Evolutionary conservation across 129 eudicot genomes (phyloP).

Genomic region (Sambucus nigra): DNA sequence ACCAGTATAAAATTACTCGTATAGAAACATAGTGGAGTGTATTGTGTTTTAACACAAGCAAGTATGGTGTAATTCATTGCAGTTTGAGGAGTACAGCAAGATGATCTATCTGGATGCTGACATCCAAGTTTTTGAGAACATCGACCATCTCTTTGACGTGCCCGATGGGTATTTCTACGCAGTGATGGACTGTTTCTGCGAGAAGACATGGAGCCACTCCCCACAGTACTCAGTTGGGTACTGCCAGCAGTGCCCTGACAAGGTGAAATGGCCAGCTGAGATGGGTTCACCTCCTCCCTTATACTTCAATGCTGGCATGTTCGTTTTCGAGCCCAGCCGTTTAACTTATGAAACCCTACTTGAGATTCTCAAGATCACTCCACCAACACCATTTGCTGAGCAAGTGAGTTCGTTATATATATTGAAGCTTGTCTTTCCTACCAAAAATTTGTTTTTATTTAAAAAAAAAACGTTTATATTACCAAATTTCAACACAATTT

Average conservation of each 20-base stretch:
- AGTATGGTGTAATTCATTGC: not conserved
- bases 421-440: too few species aligned
- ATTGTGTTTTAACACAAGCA: not conserved
- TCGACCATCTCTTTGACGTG: conserved; percentile 8
- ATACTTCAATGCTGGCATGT: conserved; percentile 13
- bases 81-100: conserved; percentile 16
- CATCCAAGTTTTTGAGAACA: conserved; percentile 8
- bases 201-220: conserved; percentile 1
- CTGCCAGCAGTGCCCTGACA: conserved; percentile 10
- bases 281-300: conserved; percentile 5
- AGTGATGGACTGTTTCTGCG: conserved; percentile 9
- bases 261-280: conserved; percentile 6
- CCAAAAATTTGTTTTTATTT: too few species aligned
- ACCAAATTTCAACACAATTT: too few species aligned
- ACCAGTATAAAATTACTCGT: not conserved
- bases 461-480: too few species aligned
- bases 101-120: conserved; percentile 12
- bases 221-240: conserved; percentile 6
- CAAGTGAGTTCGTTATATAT: too few species aligned
- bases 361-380: conserved; percentile 5
- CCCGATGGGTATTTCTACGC: conserved; percentile 2
- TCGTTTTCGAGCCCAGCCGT: conserved; percentile 5
- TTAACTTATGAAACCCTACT: conserved; percentile 4
- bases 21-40: not conserved
- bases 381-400: conserved; percentile 7